Evolutionary conservation across 1,284 basidiomycete genomes (phyloP), one percentile per base, ranked within the genome.

Genomic region (Papiliotrema terrestris): DNA sequence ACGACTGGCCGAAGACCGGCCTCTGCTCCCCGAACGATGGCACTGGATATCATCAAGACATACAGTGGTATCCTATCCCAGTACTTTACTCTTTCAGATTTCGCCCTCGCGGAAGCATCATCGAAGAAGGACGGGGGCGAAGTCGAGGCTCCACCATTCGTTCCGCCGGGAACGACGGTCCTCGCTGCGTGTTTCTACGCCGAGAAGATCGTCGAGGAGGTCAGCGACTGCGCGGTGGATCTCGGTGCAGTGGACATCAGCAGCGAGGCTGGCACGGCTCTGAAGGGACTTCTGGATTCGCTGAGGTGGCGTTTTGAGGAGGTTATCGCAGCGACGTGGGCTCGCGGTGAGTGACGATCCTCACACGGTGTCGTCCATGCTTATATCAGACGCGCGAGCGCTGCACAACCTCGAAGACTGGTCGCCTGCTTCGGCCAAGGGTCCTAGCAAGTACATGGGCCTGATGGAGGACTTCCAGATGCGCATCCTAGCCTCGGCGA

Each of bases 341-440:
- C 89, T 43, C 82, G 87, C 78, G 92, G 91, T 89, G 61, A 32
- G 81, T 71, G 20, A 13, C 44, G n/a, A 19, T 35, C 5, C 22
- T 38, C 9, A 41, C 39, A 37, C n/a, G n/a, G 32, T 17, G 15
- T 11, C 22, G 51, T 13, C 32, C 29, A 41, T 47, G 20, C 45
- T 56, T 4, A 25, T 15, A 50, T 48, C 63, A 95, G 95, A 99
- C 71, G 86, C 94, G 0, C 84, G 85, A 57, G 75, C 87, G 9
- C 88, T 98, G 68, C 87, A 92, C 74, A 80, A 85, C 55, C 81
- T 98, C 20, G 96, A 98, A 71, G 84, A 85, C 42, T 98, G 94
- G 93, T 78, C 83, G 14, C 79, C 84, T 1, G 86, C 84, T 57
- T 59, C 78, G 3, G 71, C 79, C 64, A 78, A 65, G 36, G 62